These are phyloP conservation scores for Cavenderia fasciculata DNA, from an alignment of 78 protist species.

Conservation along the genomic window DNA sequence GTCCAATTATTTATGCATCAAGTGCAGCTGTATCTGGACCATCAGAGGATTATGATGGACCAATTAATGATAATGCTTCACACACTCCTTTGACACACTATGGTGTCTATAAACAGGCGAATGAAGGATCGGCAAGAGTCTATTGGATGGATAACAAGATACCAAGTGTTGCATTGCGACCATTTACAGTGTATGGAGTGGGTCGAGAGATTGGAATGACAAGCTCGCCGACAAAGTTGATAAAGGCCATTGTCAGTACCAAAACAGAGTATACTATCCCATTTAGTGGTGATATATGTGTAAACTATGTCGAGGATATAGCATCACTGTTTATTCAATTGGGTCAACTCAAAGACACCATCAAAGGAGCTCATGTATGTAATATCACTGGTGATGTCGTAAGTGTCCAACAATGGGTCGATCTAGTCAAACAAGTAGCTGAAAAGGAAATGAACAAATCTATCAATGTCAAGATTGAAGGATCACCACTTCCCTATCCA, in stretches of 20 bases:
- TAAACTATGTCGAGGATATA: conserved; percentile 64
- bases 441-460: neutral
- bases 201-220: conserved; percentile 79
- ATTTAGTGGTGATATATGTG: conserved; percentile 32
- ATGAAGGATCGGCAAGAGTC: conserved; percentile 76
- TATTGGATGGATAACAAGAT: conserved; percentile 58
- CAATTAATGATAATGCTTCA: conserved; percentile 20
- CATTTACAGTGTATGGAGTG: conserved; percentile 65
- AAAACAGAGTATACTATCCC: conserved; percentile 9
- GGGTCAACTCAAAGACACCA: neutral
- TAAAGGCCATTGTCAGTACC: conserved; percentile 34
- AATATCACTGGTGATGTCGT: conserved; percentile 43
- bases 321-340: conserved; percentile 33
- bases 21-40: conserved; percentile 58
- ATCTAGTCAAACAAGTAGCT: neutral
- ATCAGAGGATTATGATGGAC: conserved; percentile 12
- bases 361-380: conserved; percentile 40
- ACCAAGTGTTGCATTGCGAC: conserved; percentile 67
- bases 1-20: conserved; percentile 64
- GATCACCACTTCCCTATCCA: conserved; percentile 12
- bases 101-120: conserved; percentile 72
- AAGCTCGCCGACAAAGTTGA: conserved; percentile 53
- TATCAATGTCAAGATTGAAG: neutral
- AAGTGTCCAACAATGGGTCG: neutral
- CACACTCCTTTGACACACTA: conserved; percentile 57